A percentile compares a stretch with the other conserved stretches of the same genome.
phyloP scores from a whole-genome alignment of 1,139 yeast species.

The Kodamaea alishanica region DNA sequence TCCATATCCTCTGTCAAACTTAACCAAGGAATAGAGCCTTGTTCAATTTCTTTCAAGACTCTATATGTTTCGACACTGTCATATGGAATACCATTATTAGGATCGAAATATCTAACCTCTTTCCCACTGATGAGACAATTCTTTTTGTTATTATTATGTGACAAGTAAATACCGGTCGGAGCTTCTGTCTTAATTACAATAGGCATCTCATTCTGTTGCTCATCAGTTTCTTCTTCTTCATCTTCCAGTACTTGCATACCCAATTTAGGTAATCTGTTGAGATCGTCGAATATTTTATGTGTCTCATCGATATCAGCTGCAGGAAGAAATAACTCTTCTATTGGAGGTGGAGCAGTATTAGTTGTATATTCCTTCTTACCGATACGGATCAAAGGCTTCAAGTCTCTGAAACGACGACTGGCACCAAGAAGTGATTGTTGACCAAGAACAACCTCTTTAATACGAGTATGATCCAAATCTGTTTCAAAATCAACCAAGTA shows the following conservation, averaged over 20 bases:
- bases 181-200: constrained; percentile 60
- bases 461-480: constrained; percentile 17
- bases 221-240: constrained; percentile 39
- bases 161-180: constrained; percentile 69
- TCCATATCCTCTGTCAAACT: constrained; percentile 36
- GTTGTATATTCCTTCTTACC: constrained; percentile 40
- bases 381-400: constrained; percentile 52
- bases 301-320: constrained; percentile 36
- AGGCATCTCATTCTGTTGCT: constrained; percentile 39
- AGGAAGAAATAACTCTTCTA: constrained; percentile 34
- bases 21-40: constrained; percentile 68
- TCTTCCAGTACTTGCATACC: constrained; percentile 57
- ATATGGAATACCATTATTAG: constrained; percentile 81
- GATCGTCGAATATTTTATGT: constrained; percentile 43
- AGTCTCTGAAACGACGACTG: constrained; percentile 50
- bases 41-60: constrained; percentile 63
- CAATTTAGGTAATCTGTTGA: constrained; percentile 58
- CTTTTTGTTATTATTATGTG: constrained; percentile 61
- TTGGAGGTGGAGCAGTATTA: constrained; percentile 29
- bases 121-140: constrained; percentile 75
- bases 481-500: constrained; percentile 47
- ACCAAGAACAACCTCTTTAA: constrained; percentile 57
- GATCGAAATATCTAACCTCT: constrained; percentile 83
- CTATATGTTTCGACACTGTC: constrained; percentile 76
- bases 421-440: constrained; percentile 52